Percentiles rank a stretch among this genome's conserved stretches.
These are phyloP conservation scores for Jamesozyma hellenica DNA, from an alignment of 805 yeast species.

Conservation along the genomic window DNA sequence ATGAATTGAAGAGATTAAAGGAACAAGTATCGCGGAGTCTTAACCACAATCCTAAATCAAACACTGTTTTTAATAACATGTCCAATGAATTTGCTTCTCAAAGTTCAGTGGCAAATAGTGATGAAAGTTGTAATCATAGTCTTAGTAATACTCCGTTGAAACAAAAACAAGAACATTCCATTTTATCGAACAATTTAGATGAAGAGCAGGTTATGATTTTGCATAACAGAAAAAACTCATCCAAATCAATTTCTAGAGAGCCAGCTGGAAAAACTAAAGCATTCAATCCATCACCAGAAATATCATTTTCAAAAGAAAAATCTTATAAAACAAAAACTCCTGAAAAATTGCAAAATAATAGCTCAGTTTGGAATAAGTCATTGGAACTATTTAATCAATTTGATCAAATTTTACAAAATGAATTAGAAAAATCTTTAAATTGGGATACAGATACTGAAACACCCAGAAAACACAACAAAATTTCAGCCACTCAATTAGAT, in stretches of 20 bases:
- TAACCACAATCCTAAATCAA: slow-evolving; percentile 3
- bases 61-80: neutral
- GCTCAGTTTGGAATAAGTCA: slow-evolving; percentile 42
- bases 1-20: slow-evolving; percentile 28
- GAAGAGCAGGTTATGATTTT: neutral
- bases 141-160: neutral
- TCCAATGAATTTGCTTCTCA: neutral
- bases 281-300: no score
- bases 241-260: no score
- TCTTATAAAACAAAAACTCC: neutral
- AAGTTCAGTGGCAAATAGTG: neutral
- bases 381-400: slow-evolving; percentile 54
- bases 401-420: slow-evolving; percentile 56
- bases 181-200: neutral
- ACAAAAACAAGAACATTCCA: neutral
- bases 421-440: slow-evolving; percentile 45
- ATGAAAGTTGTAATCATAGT: neutral
- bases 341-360: slow-evolving; percentile 4
- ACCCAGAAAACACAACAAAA: neutral
- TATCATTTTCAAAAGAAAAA: no score
- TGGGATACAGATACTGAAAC: slow-evolving; percentile 23
- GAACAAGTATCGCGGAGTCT: slow-evolving; percentile 25
- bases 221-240: neutral
- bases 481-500: neutral
- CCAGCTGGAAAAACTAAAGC: no score